Evolutionary conservation across 805 yeast species (phyloP).

Genomic region (Ogataea henricii): DNA sequence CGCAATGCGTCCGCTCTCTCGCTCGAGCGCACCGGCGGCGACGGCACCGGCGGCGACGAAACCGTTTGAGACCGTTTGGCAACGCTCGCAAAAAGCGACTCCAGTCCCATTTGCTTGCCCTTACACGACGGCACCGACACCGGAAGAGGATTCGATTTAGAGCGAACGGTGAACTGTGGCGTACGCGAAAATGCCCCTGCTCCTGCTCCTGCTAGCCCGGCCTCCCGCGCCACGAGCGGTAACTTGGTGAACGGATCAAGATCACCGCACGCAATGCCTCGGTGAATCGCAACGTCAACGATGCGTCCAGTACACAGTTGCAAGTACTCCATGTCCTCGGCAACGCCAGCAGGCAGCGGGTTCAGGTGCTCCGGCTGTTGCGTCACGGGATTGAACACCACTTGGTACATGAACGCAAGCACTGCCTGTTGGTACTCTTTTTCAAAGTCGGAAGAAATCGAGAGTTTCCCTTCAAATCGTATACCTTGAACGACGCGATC

Average conservation of each 20-base stretch:
- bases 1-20: slow-evolving; percentile 21
- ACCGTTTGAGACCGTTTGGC: neutral
- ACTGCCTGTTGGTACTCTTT: slow-evolving; percentile 67
- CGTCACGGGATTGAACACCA: slow-evolving; percentile 74
- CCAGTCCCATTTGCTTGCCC: neutral
- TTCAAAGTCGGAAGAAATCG: slow-evolving; percentile 57
- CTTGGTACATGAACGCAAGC: slow-evolving; percentile 78
- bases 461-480: slow-evolving; percentile 58
- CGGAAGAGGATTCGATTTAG: slow-evolving; percentile 8
- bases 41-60: neutral
- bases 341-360: slow-evolving; percentile 48
- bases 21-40: neutral
- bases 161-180: neutral
- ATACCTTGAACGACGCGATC: slow-evolving; percentile 59
- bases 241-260: slow-evolving; percentile 64
- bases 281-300: slow-evolving; percentile 49
- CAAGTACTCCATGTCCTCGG: slow-evolving; percentile 28
- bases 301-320: slow-evolving; percentile 48
- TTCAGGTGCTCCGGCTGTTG: slow-evolving; percentile 57
- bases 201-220: no score
- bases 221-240: slow-evolving; percentile 50
- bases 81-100: neutral
- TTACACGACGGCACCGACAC: neutral
- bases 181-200: no score
- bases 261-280: slow-evolving; percentile 61